Conservation (phyloP, 345 rosid species). For the Hibiscus trionum region DNA sequence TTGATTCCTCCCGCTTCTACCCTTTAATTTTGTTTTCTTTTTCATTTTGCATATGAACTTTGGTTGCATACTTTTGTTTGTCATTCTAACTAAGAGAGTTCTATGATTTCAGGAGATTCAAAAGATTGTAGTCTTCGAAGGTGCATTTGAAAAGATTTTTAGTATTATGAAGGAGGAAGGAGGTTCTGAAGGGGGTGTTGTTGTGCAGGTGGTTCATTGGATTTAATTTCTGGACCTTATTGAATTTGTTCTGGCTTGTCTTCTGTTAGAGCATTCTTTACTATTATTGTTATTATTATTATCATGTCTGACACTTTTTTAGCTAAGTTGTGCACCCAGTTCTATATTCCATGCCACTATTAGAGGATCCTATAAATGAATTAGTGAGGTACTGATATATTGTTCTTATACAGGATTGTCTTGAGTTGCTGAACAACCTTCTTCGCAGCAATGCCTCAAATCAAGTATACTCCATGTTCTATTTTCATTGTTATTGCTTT, state of each 20-base stretch:
- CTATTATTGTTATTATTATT: background rate
- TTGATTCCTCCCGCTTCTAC: background rate
- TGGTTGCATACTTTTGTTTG: background rate
- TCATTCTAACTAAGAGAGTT: constrained; percentile 18
- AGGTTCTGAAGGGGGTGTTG: constrained; percentile 95
- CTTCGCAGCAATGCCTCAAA: constrained; percentile 77
- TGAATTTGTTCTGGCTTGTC: constrained; percentile 1
- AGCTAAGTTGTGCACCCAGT: background rate
- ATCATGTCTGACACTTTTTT: background rate
- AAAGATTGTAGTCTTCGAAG: constrained; percentile 97
- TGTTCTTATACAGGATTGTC: constrained; percentile 61
- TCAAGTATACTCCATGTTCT: constrained; percentile 48
- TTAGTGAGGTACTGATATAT: constrained; percentile 5
- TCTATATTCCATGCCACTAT: background rate
- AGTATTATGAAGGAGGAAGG: constrained; percentile 95
- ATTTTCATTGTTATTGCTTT: background rate
- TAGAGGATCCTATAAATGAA: constrained; percentile 8
- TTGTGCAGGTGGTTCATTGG: constrained; percentile 71
- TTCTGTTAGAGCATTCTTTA: background rate
- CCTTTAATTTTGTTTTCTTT: background rate
- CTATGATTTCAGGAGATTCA: constrained; percentile 69
- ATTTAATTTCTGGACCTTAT: background rate
- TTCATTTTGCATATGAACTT: background rate
- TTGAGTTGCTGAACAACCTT: constrained; percentile 86
- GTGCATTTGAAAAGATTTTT: constrained; percentile 92